Evolutionary conservation across 2,329 filamentous ascomycete genomes (phyloP).

Genomic region (Orbilia blumenaviensis): DNA sequence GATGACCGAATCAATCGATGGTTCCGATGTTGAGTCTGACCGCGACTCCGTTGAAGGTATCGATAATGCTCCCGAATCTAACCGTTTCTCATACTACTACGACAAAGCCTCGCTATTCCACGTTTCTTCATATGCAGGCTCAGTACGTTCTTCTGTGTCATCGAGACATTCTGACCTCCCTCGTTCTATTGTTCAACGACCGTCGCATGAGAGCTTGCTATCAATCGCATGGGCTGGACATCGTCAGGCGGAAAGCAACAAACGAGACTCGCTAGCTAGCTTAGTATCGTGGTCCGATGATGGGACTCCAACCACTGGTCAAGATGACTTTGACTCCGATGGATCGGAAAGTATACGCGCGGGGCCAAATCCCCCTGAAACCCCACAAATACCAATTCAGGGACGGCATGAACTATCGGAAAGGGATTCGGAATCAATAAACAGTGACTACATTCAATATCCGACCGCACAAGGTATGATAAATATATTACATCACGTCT

Average conservation of each 20-base stretch:
- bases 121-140: background rate
- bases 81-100: conserved; percentile 33
- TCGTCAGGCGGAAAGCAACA: background rate
- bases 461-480: background rate
- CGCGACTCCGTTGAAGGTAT: conserved; percentile 12
- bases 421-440: background rate
- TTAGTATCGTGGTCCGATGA: conserved; percentile 49
- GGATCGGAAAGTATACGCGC: background rate
- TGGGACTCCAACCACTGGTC: conserved; percentile 16
- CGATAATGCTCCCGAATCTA: conserved; percentile 25
- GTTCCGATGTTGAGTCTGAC: conserved; percentile 13
- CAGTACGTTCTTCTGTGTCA: conserved; percentile 16
- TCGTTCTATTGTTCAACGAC: background rate
- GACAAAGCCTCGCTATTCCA: conserved; percentile 23
- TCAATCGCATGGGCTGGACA: conserved; percentile 49
- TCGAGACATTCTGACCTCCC: conserved; percentile 25
- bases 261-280: conserved; percentile 23
- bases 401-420: background rate
- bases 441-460: background rate
- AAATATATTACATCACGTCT: background rate
- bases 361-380: background rate
- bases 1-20: conserved; percentile 22
- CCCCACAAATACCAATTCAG: conserved; percentile 21
- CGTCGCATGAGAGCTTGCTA: conserved; percentile 32
- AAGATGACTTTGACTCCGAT: conserved; percentile 19